Conservation (phyloP, 2,329 filamentous ascomycete genomes). For the Talaromyces marneffei region DNA sequence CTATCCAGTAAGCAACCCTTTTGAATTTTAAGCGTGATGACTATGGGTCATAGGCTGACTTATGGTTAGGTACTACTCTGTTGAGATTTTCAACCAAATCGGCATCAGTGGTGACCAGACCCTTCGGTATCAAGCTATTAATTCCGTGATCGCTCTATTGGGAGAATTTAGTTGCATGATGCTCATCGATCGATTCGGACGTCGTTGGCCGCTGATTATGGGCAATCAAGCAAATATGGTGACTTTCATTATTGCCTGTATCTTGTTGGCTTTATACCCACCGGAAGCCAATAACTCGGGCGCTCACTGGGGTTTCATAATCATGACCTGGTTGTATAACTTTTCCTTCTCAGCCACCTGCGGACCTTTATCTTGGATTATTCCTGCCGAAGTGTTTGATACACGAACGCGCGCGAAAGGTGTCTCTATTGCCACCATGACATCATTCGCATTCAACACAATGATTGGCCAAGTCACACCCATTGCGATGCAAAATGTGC, state of each 20-base stretch:
- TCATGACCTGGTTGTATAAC: constrained; percentile 73
- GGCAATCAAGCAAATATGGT: constrained; percentile 62
- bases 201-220: constrained; percentile 64
- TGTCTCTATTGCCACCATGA: constrained; percentile 69
- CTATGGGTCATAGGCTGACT: not conserved
- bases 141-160: constrained; percentile 62
- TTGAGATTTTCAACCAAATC: constrained; percentile 61
- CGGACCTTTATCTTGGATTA: constrained; percentile 60
- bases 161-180: constrained; percentile 64
- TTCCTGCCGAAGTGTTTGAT: constrained; percentile 66
- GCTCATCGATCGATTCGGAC: constrained; percentile 60
- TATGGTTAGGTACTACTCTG: constrained; percentile 56
- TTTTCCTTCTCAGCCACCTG: constrained; percentile 68
- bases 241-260: constrained; percentile 26
- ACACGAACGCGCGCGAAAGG: constrained; percentile 69
- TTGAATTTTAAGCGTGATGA: not conserved
- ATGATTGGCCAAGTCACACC: constrained; percentile 66
- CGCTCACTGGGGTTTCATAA: constrained; percentile 69
- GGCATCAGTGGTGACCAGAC: constrained; percentile 61
- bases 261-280: constrained; percentile 56
- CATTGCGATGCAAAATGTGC: constrained; percentile 52
- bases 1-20: constrained; percentile 52
- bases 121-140: constrained; percentile 70
- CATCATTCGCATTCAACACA: constrained; percentile 68
- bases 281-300: constrained; percentile 47